These are phyloP conservation scores for Tieghemiomyces parasiticus DNA, from an alignment of 192 early-diverging fungal species.

Conservation along the genomic window DNA sequence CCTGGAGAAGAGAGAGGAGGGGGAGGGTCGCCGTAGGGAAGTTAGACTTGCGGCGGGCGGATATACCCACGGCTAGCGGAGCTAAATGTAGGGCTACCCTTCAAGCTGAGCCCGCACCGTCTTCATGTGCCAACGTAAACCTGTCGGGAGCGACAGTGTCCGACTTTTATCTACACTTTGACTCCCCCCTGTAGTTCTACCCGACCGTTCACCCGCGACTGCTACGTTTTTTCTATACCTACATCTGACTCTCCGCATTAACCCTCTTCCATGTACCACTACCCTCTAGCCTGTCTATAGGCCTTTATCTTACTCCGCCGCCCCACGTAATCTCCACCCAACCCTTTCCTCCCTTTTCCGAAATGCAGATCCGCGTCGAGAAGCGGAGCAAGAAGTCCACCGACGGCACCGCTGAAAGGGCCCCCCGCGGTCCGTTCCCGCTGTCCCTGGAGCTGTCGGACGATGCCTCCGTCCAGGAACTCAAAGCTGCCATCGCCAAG, in stretches of 20 bases:
- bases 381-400: not conserved
- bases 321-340: not conserved
- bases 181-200: no score
- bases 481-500: conserved; percentile 49
- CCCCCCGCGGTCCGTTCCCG: conserved; percentile 10
- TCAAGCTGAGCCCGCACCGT: no score
- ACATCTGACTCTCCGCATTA: not conserved
- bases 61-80: no score
- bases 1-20: no score
- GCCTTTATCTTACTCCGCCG: not conserved
- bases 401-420: no score
- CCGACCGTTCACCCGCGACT: no score
- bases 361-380: conserved; percentile 4
- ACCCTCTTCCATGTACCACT: not conserved
- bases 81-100: no score
- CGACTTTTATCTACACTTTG: no score
- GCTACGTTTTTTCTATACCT: not conserved
- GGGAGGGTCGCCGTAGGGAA: no score
- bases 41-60: no score
- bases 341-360: not conserved
- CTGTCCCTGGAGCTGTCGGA: conserved; percentile 42
- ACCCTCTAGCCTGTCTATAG: not conserved
- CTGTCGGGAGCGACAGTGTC: no score
- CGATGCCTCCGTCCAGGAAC: conserved; percentile 47
- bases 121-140: no score